phyloP scores from a whole-genome alignment of 768 basidiomycete genomes.

The Boletus subcaerulescens region DNA sequence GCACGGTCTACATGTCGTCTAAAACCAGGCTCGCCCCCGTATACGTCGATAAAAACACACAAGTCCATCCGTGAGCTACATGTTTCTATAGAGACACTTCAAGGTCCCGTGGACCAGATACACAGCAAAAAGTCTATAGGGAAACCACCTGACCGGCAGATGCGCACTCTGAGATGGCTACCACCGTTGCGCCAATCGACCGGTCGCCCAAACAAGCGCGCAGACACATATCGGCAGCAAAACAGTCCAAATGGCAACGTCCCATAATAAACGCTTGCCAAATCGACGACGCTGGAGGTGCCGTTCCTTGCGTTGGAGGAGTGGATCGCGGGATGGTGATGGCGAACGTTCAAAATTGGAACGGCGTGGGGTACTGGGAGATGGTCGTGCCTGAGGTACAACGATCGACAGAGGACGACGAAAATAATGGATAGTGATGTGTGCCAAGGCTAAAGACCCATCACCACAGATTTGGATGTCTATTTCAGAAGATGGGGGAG shows the following conservation, averaged over 20 bases:
- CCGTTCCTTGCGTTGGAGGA: slow-evolving; percentile 84
- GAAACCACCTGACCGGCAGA: slow-evolving; percentile 7
- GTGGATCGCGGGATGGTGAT: slow-evolving; percentile 52
- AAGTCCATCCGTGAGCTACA: slow-evolving; percentile 1
- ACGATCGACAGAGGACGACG: slow-evolving; percentile 82
- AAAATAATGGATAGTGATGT: slow-evolving; percentile 82
- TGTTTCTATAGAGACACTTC: neutral
- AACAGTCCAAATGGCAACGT: slow-evolving; percentile 77
- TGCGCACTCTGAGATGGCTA: slow-evolving; percentile 25
- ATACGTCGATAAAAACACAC: too few species aligned
- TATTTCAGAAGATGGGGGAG: neutral
- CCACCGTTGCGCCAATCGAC: slow-evolving; percentile 53
- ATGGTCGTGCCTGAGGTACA: slow-evolving; percentile 49
- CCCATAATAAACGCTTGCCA: slow-evolving; percentile 75
- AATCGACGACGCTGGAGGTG: slow-evolving; percentile 74
- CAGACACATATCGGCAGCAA: slow-evolving; percentile 58
- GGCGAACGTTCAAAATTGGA: slow-evolving; percentile 18
- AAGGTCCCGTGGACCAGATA: slow-evolving; percentile 4
- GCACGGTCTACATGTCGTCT: too few species aligned
- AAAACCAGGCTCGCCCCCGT: too few species aligned
- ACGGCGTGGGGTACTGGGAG: slow-evolving; percentile 19
- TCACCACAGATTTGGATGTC: neutral
- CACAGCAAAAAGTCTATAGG: neutral
- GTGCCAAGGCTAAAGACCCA: slow-evolving; percentile 53
- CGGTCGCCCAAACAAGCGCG: slow-evolving; percentile 55